A percentile compares a stretch with the other conserved stretches of the same genome.
Conservation (phyloP, 805 yeast genomes). For the Ascoidea asiatica region DNA sequence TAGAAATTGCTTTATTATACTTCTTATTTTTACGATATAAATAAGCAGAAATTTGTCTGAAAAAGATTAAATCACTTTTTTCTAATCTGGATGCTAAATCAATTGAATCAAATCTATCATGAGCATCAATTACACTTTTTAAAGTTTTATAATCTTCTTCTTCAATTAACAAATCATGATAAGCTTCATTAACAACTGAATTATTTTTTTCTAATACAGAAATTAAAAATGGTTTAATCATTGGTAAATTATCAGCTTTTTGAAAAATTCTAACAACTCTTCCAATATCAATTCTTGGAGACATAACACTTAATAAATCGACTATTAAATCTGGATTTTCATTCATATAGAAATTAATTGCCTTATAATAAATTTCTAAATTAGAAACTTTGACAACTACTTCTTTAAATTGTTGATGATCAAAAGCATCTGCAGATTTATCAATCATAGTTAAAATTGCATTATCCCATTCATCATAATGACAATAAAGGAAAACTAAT, state of each 20-base stretch:
- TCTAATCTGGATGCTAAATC: slow-evolving; percentile 90
- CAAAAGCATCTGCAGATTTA: slow-evolving; percentile 83
- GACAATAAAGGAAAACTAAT: slow-evolving; percentile 89
- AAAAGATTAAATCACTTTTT: slow-evolving; percentile 79
- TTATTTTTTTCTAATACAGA: slow-evolving; percentile 85
- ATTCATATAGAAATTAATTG: slow-evolving; percentile 84
- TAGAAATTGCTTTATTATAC: slow-evolving; percentile 77
- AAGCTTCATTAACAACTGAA: slow-evolving; percentile 85
- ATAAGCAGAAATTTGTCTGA: slow-evolving; percentile 92
- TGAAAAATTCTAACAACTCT: slow-evolving; percentile 91
- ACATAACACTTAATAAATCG: slow-evolving; percentile 71
- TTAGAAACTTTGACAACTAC: slow-evolving; percentile 89
- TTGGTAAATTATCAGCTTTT: slow-evolving; percentile 89
- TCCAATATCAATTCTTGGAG: slow-evolving; percentile 86
- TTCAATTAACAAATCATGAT: slow-evolving; percentile 89
- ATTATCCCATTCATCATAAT: slow-evolving; percentile 98
- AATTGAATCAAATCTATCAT: slow-evolving; percentile 83
- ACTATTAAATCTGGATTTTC: slow-evolving; percentile 86
- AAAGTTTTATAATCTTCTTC: slow-evolving; percentile 92
- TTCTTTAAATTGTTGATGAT: slow-evolving; percentile 89
- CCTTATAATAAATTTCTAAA: slow-evolving; percentile 93
- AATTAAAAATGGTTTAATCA: slow-evolving; percentile 89
- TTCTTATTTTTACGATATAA: slow-evolving; percentile 90
- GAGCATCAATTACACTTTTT: slow-evolving; percentile 74
- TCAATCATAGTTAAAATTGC: slow-evolving; percentile 96